A percentile compares a stretch with the other conserved stretches of the same genome.
These are phyloP conservation scores for Trametes maxima DNA, from an alignment of 768 basidiomycete species.

Conservation along the genomic window DNA sequence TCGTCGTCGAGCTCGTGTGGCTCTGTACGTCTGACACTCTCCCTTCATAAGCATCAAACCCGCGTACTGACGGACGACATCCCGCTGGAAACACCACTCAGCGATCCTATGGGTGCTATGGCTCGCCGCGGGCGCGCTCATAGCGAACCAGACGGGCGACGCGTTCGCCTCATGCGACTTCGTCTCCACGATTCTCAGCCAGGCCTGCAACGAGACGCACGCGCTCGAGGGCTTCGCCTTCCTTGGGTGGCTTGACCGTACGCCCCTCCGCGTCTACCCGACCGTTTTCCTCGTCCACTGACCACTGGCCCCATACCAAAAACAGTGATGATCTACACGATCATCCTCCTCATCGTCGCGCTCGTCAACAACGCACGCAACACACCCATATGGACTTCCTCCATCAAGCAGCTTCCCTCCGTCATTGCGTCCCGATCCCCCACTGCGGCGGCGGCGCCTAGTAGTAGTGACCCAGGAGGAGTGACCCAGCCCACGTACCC, in stretches of 20 bases:
- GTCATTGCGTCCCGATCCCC: background rate
- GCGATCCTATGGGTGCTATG: slow-evolving; percentile 35
- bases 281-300: background rate
- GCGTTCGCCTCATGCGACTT: slow-evolving; percentile 24
- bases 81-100: background rate
- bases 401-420: slow-evolving; percentile 11
- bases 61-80: background rate
- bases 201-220: slow-evolving; percentile 30
- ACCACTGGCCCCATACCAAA: background rate
- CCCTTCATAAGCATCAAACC: background rate
- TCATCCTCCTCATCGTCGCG: slow-evolving; percentile 20
- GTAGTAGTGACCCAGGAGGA: too few relatives aligned
- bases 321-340: slow-evolving; percentile 21
- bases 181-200: slow-evolving; percentile 16
- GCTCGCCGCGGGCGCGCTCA: slow-evolving; percentile 31
- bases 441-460: background rate
- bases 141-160: slow-evolving; percentile 13
- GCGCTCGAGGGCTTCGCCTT: slow-evolving; percentile 34
- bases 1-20: slow-evolving; percentile 34
- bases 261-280: background rate
- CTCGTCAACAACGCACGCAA: slow-evolving; percentile 14
- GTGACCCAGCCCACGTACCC: background rate
- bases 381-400: slow-evolving; percentile 18
- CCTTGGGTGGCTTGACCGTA: slow-evolving; percentile 30
- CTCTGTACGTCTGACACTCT: slow-evolving; percentile 23